Evolutionary conservation across 768 basidiomycete species (phyloP), one percentile per base, ranked within the genome.

Genomic region (Coprinopsis marcescibilis): DNA sequence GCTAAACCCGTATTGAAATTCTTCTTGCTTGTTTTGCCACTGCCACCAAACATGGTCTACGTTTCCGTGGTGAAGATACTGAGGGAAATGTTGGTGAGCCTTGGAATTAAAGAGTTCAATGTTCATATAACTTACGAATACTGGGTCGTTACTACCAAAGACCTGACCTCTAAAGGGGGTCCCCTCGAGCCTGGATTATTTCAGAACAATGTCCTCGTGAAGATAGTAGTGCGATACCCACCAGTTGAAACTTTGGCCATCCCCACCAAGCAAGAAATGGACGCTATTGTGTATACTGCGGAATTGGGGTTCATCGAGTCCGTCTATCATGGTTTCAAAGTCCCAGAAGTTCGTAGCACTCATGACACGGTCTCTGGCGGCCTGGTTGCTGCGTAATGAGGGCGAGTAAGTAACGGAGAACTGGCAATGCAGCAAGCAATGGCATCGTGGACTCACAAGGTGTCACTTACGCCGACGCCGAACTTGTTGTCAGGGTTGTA

Each of bases 31-130:
- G 48, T 49, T 49, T 27, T 49, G 48, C 48, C 48, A 49, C 27
- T 49, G 40, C 48, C 48, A 49, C 40, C 40, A 49, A 21, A 49
- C 48, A 21, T 49, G 48, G 33, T 49, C 48, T 17, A 49, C 48
- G 33, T 49, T 49, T 35, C 40, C 40, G 34, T 49, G 48, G 25
- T 49, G 48, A 6, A 49, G 40, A 23, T 49, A 49, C 46, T 48
- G 15, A 3, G 5, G 4, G 19, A 10, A 17, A 5, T 11, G 5
- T 40, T 36, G 35, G 35, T 13, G 8, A 11, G 17, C 39, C 39
- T 8, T 17, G 15, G 15, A 15, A 11, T 6, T 37, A 10, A 35
- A 45, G 15, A 20, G 11, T 34, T 4, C n/a, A 19, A 37, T 37
- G 19, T 24, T 6, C 11, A 24, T 10, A 11, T n/a, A 25, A 42